A percentile compares a stretch with the other conserved stretches of the same genome.
Conservation (phyloP, 1,139 yeast species). For the Protomyces gravidus region DNA sequence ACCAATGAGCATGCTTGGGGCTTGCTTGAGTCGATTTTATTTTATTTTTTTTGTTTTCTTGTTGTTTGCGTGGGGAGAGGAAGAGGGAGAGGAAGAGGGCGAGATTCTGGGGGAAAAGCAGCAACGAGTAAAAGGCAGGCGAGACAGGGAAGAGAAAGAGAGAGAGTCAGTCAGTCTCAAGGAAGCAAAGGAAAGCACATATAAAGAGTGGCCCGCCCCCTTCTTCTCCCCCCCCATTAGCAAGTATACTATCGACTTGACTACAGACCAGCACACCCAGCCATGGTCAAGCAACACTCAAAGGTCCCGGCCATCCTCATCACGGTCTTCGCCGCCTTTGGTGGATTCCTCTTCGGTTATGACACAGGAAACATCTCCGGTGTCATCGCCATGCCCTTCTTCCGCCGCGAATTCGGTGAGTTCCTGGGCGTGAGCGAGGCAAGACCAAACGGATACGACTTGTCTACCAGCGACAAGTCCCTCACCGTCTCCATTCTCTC, state of each 20-base stretch:
- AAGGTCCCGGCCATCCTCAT: slow-evolving; percentile 1
- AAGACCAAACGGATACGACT: slow-evolving; percentile 36
- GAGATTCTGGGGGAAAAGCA: not conserved
- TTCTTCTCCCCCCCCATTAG: not conserved
- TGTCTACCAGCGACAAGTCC: slow-evolving; percentile 56
- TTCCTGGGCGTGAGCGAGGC: slow-evolving; percentile 35
- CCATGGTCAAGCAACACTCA: slow-evolving; percentile 3
- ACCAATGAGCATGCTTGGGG: no score
- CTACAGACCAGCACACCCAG: no score
- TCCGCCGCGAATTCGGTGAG: slow-evolving; percentile 38
- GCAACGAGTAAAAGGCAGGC: not conserved
- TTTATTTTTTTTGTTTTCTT: no score
- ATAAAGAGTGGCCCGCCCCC: not conserved
- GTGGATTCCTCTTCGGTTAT: slow-evolving; percentile 57
- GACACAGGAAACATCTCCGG: slow-evolving; percentile 61
- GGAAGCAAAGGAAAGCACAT: no score
- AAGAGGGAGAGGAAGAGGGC: not conserved
- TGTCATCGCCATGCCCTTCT: slow-evolving; percentile 53
- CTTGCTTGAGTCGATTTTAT: no score
- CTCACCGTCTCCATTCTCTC: slow-evolving; percentile 56
- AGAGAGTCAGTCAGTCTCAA: not conserved
- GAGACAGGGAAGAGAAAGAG: not conserved
- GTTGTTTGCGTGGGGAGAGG: no score
- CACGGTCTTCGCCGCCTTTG: slow-evolving; percentile 48
- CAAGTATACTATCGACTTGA: no score